Percentiles rank a stretch among this genome's conserved stretches.
Conservation (phyloP, 371 early-diverging fungal genomes). For the Syncephalastrum contaminatum region DNA sequence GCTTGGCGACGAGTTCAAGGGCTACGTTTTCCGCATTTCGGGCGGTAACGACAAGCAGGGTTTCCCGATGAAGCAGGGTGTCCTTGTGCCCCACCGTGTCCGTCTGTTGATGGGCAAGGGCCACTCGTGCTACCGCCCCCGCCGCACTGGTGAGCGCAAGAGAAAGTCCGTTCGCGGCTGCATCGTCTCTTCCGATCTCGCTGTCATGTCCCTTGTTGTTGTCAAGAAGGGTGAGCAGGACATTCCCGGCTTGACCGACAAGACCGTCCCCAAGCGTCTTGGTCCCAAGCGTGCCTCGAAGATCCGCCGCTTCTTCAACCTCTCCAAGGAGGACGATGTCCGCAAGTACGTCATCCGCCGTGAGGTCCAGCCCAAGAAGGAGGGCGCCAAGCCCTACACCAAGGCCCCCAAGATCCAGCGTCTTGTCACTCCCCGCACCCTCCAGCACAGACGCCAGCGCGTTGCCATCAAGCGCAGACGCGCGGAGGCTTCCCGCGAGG, state of each 20-base stretch:
- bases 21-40: conserved; percentile 98
- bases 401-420: conserved; percentile 98
- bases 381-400: conserved; percentile 88
- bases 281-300: conserved; percentile 99
- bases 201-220: conserved; percentile 93
- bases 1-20: conserved; percentile 99
- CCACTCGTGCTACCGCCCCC: conserved; percentile 99
- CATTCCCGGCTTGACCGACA: conserved; percentile 97
- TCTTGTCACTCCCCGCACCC: conserved; percentile 93
- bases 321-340: conserved; percentile 97
- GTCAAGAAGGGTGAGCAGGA: conserved; percentile 97
- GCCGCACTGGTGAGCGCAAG: conserved; percentile 98
- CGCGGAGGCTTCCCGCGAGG: conserved; percentile 79
- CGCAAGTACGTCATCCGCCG: conserved; percentile 98
- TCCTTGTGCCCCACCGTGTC: conserved; percentile 93
- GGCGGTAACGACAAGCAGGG: conserved; percentile 99
- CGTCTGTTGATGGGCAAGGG: conserved; percentile 95
- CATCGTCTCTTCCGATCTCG: conserved; percentile 95
- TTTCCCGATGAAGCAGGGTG: conserved; percentile 98
- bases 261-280: conserved; percentile 89
- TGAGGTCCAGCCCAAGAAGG: conserved; percentile 87
- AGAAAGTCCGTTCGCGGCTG: conserved; percentile 99
- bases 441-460: conserved; percentile 92
- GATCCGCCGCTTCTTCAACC: conserved; percentile 97
- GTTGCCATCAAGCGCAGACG: conserved; percentile 84